These are phyloP conservation scores for Syzygium aqueum DNA, from an alignment of 345 rosid genomes.

Conservation along the genomic window DNA sequence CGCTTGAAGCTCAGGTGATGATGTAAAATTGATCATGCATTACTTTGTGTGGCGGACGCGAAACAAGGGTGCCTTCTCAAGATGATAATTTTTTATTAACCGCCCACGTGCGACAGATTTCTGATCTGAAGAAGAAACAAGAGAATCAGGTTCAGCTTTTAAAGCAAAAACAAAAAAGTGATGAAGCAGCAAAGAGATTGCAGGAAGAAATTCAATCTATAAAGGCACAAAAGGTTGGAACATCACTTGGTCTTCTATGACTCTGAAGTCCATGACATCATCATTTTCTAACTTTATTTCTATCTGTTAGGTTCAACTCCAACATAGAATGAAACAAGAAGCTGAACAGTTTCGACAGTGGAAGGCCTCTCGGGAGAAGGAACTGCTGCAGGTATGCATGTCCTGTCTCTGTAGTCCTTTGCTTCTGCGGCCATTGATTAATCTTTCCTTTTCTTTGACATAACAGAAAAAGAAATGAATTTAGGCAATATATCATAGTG, in stretches of 20 bases:
- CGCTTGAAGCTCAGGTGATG: slow-evolving; percentile 78
- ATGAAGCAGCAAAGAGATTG: slow-evolving; percentile 81
- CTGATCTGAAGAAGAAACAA: slow-evolving; percentile 92
- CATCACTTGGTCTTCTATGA: neutral
- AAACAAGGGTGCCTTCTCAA: neutral
- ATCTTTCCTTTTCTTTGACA: neutral
- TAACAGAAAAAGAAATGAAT: neutral
- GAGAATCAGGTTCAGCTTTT: slow-evolving; percentile 93
- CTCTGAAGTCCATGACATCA: neutral
- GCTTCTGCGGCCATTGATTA: neutral
- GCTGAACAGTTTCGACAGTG: slow-evolving; percentile 97
- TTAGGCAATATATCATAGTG: neutral
- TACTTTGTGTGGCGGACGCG: neutral
- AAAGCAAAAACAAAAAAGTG: slow-evolving; percentile 94
- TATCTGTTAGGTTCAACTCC: slow-evolving; percentile 75
- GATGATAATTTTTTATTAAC: neutral
- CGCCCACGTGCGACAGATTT: slow-evolving; percentile 39
- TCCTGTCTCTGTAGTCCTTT: neutral
- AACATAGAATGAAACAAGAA: slow-evolving; percentile 94
- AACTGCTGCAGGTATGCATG: slow-evolving; percentile 68
- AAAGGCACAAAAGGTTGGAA: slow-evolving; percentile 82
- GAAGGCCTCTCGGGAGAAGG: slow-evolving; percentile 96
- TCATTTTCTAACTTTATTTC: neutral
- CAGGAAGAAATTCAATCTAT: slow-evolving; percentile 96
- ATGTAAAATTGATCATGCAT: neutral